A percentile compares a stretch with the other conserved stretches of the same genome.
Evolutionary conservation across 371 early-diverging fungal species (phyloP).

Genomic region (Batrachochytrium dendrobatidis): DNA sequence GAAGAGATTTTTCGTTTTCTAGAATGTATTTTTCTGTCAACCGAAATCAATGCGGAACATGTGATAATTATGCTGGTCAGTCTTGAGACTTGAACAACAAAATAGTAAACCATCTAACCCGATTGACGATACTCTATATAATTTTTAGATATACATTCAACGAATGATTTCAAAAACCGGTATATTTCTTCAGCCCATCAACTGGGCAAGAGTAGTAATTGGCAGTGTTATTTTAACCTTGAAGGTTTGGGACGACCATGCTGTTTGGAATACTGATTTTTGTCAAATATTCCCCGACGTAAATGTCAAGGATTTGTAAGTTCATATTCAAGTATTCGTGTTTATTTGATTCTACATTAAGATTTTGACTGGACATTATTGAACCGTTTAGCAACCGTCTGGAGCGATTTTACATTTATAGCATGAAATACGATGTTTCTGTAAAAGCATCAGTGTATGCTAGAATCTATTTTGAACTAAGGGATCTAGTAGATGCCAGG

Average conservation of each 20-base stretch:
- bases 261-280: conserved; percentile 79
- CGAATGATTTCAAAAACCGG: conserved; percentile 58
- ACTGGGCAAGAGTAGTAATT: conserved; percentile 67
- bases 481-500: conserved; percentile 33
- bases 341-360: not conserved
- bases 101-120: not conserved
- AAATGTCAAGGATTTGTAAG: conserved; percentile 49
- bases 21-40: conserved; percentile 43
- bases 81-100: not conserved
- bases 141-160: conserved; percentile 53
- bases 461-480: conserved; percentile 49
- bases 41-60: conserved; percentile 60
- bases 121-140: not conserved
- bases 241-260: conserved; percentile 85
- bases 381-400: conserved; percentile 35
- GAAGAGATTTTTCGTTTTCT: conserved; percentile 38
- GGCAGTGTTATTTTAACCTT: conserved; percentile 62
- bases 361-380: not conserved
- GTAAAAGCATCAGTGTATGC: conserved; percentile 54
- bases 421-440: conserved; percentile 53
- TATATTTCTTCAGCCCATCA: conserved; percentile 54
- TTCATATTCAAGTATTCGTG: not conserved
- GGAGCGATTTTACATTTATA: conserved; percentile 52
- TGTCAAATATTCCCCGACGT: conserved; percentile 69
- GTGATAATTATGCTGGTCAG: conserved; percentile 57